Conservation (phyloP, 1,284 basidiomycete species). For the Apiotrichum laibachii region DNA sequence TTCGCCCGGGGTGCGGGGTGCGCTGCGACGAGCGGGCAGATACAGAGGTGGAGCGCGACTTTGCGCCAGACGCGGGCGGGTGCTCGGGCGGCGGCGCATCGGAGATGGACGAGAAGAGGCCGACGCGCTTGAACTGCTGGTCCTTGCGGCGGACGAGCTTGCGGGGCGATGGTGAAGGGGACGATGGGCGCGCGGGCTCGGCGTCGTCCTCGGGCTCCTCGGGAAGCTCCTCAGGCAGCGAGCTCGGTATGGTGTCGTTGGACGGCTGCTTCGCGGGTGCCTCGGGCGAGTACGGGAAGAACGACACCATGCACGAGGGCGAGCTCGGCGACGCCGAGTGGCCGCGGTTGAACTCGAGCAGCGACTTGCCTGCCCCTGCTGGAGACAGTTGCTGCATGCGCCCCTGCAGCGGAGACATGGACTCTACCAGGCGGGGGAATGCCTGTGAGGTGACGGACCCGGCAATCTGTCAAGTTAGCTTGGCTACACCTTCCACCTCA, state of each 20-base stretch:
- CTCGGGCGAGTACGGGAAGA: background rate
- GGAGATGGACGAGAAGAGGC: conserved; percentile 8
- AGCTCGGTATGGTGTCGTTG: background rate
- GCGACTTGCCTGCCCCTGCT: background rate
- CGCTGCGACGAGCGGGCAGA: conserved; percentile 4
- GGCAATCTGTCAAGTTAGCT: conserved; percentile 24
- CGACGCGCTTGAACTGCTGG: background rate
- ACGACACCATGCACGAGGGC: background rate
- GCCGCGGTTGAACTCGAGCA: background rate
- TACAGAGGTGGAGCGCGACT: background rate
- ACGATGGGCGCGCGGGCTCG: background rate
- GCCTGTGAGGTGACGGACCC: conserved; percentile 24
- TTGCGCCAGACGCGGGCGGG: background rate
- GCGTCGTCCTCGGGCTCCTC: background rate
- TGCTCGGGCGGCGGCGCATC: background rate
- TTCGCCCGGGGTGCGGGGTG: background rate
- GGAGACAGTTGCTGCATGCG: background rate
- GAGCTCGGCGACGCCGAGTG: background rate
- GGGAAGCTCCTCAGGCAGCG: background rate
- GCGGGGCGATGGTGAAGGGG: conserved; percentile 4
- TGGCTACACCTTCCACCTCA: conserved; percentile 7
- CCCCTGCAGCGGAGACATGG: background rate
- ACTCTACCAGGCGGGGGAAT: conserved; percentile 24
- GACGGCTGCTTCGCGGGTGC: background rate
- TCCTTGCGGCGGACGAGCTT: conserved; percentile 10